phyloP scores from a whole-genome alignment of 2,329 filamentous ascomycete genomes.

The Fusarium sororula region DNA sequence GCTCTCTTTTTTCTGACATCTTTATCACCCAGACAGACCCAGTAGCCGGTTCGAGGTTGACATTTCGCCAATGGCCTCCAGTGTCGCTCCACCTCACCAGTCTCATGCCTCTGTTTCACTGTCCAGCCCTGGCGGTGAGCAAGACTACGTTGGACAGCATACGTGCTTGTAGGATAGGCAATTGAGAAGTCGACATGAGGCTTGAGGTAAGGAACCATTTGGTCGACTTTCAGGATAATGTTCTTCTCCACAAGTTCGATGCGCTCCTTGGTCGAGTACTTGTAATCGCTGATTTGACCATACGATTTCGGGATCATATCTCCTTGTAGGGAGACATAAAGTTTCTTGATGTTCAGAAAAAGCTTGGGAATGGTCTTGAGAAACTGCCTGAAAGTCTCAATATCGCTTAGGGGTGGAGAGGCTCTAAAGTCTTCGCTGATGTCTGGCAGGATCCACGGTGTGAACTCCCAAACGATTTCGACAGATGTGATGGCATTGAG shows the following conservation, averaged over 20 bases:
- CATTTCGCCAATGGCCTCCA: slow-evolving; percentile 31
- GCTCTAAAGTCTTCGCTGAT: not conserved
- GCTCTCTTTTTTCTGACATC: not conserved
- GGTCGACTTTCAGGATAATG: slow-evolving; percentile 21
- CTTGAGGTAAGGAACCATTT: slow-evolving; percentile 29
- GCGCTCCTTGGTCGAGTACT: not conserved
- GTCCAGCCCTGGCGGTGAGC: slow-evolving; percentile 9
- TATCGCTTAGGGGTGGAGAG: not conserved
- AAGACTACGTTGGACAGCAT: slow-evolving; percentile 18
- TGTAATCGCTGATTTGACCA: not conserved
- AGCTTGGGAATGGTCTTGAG: slow-evolving; percentile 21
- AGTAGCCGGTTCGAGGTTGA: slow-evolving; percentile 35
- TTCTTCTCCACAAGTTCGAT: not conserved
- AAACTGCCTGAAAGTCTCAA: slow-evolving; percentile 21
- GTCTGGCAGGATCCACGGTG: not conserved
- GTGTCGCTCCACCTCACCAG: slow-evolving; percentile 29
- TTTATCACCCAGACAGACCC: slow-evolving; percentile 39
- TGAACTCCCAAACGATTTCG: slow-evolving; percentile 40
- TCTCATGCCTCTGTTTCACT: slow-evolving; percentile 27
- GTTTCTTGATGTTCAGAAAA: slow-evolving; percentile 18
- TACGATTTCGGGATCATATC: not conserved
- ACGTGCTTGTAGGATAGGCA: slow-evolving; percentile 37
- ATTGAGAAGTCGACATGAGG: slow-evolving; percentile 33
- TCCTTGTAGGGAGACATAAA: slow-evolving; percentile 33
- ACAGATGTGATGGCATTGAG: slow-evolving; percentile 33